A percentile compares a stretch with the other conserved stretches of the same genome.
Conservation (phyloP, 148 eudicot genomes). For the Limonium bicolor region DNA sequence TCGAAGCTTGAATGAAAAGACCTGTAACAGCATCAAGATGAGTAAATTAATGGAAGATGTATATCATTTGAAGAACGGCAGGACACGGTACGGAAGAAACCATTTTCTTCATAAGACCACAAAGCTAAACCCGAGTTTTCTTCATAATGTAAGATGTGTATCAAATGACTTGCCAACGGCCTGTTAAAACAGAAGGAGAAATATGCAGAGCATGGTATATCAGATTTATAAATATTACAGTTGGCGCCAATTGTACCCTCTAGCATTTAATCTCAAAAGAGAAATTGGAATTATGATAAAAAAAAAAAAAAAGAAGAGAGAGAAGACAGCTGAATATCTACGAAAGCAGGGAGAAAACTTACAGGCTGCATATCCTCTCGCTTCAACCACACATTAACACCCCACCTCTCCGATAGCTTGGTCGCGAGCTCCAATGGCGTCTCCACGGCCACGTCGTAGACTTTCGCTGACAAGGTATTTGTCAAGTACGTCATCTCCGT, state of each 20-base stretch:
- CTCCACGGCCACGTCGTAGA: conserved; percentile 46
- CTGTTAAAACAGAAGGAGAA: too few species aligned
- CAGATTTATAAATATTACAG: too few species aligned
- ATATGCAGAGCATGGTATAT: too few species aligned
- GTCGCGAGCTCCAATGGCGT: conserved; percentile 50
- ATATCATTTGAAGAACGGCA: background rate
- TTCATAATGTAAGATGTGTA: too few species aligned
- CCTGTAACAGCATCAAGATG: conserved; percentile 36
- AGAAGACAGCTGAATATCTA: too few species aligned
- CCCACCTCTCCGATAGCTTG: conserved; percentile 43
- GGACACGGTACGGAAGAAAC: background rate
- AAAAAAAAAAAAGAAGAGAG: too few species aligned
- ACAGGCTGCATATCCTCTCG: conserved; percentile 64
- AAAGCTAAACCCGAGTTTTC: too few species aligned
- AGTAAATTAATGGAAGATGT: background rate
- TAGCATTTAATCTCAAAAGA: too few species aligned
- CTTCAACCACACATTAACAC: conserved; percentile 46
- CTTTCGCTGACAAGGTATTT: conserved; percentile 33
- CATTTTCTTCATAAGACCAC: too few species aligned
- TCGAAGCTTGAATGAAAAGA: conserved; percentile 86
- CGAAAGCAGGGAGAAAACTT: conserved; percentile 14
- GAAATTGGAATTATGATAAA: too few species aligned
- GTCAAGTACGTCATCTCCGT: conserved; percentile 35
- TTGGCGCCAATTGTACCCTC: too few species aligned
- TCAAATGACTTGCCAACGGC: too few species aligned